Base-by-base conservation (phyloP, 805 yeast genomes). In the Sugiyamaella americana region DNA sequence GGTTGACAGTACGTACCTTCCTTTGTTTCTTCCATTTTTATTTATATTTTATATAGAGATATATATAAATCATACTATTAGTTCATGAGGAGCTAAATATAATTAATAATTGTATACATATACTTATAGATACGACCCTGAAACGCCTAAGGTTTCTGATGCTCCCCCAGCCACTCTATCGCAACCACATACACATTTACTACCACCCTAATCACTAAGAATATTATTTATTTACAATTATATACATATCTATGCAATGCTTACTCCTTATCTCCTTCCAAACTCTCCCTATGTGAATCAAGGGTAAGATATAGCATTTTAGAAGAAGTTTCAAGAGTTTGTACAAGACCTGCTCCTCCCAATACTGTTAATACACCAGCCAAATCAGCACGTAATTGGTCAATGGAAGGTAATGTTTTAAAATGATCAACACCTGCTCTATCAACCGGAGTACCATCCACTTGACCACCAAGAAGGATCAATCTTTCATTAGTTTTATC, bases 341-440 rank as follows among this genome's bases (percentile, higher is more conserved):
- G 78, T 10, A 84, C 94, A 61, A 91, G 74, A 8, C 95, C 95
- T 39, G 87, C 89, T 60, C 97, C 98, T 48, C 95, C 86, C 53
- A 86, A 72, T 47, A 84, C 68, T n/a, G 89, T 81, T 60, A 91
- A 76, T 47, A 87, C 71, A 8, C 95, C 95, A 10, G 84, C 82
- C 56, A 93, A 76, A 73, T 89, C 85, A 6, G 84, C 79, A 48
- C 86, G 93, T 55, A 91, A 69, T 55, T 81, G 80, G 38, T 76
- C 79, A 60, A 81, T 71, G 3, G 80, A 66, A 37, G 95, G 93
- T 59, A 93, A 74, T 32, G 75, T 78, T 69, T 87, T 84, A 71
- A 86, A 84, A 52, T 71, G 57, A 37, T 76, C 70, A 41, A 89
- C 66, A 46, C 79, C 72, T 1, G 66, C 67, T 22, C 76, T 53